These are phyloP conservation scores for Paraphysoderma sedebokerense DNA, from an alignment of 371 early-diverging fungal species.

Conservation along the genomic window DNA sequence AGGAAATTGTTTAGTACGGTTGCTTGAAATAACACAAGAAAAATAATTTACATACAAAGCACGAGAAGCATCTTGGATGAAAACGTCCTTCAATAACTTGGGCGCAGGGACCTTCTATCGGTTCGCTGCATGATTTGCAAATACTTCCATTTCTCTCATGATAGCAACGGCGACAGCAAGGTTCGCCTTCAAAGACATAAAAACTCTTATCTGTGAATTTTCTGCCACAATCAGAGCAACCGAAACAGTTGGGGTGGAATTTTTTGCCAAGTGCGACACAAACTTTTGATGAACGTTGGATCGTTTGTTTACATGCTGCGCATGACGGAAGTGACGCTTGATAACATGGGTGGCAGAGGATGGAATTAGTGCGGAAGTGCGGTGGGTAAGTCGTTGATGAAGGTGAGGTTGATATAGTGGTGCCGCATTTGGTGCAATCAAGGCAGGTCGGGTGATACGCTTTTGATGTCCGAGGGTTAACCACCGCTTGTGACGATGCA, in stretches of 20 bases:
- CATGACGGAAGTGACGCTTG: not conserved
- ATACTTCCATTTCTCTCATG: not conserved
- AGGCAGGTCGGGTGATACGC: too few species aligned
- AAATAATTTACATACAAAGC: too few species aligned
- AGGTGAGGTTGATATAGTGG: too few species aligned
- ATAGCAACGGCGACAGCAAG: not conserved
- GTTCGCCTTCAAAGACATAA: not conserved
- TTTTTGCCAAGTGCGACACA: not conserved
- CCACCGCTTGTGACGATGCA: too few species aligned
- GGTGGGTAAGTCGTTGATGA: too few species aligned
- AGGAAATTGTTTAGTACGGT: too few species aligned
- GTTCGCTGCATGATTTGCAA: not conserved
- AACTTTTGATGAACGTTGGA: not conserved
- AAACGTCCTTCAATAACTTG: not conserved
- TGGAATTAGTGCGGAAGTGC: not conserved
- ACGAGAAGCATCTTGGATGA: not conserved
- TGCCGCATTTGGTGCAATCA: too few species aligned
- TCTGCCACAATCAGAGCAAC: not conserved
- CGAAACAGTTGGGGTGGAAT: not conserved
- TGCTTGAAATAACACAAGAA: too few species aligned
- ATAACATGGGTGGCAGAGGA: conserved; percentile 1
- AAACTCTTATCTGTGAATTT: not conserved
- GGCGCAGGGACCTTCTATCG: conserved; percentile 1
- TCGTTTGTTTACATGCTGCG: not conserved
- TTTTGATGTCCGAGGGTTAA: too few species aligned